Conservation (phyloP, 140 eudicot species). For the Flaveria floridana region DNA sequence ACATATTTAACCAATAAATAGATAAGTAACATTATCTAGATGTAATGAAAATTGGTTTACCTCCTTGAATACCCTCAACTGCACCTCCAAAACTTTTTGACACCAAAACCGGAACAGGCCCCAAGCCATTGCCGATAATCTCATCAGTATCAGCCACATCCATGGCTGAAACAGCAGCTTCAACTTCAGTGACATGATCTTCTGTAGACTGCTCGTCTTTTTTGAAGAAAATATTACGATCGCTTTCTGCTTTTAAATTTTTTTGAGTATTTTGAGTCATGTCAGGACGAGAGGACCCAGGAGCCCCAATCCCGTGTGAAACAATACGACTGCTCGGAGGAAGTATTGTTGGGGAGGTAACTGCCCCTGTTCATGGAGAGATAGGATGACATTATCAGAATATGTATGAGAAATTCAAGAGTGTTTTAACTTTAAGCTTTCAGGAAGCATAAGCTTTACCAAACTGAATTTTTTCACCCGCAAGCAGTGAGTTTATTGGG, state of each 20-base stretch:
- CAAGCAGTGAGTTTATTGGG: slow-evolving; percentile 86
- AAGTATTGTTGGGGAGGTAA: slow-evolving; percentile 83
- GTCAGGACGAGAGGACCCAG: slow-evolving; percentile 60
- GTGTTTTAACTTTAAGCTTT: background rate
- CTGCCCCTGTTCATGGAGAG: slow-evolving; percentile 66
- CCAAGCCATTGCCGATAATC: slow-evolving; percentile 45
- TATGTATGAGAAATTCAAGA: background rate
- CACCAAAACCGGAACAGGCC: slow-evolving; percentile 44
- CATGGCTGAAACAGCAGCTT: slow-evolving; percentile 79
- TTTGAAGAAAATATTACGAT: slow-evolving; percentile 41
- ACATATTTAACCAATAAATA: background rate
- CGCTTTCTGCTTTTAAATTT: slow-evolving; percentile 42
- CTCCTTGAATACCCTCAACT: slow-evolving; percentile 47
- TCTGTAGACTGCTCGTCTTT: slow-evolving; percentile 50
- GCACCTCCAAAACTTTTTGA: slow-evolving; percentile 46
- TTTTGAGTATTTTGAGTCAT: slow-evolving; percentile 34
- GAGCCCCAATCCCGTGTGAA: slow-evolving; percentile 71
- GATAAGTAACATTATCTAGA: background rate
- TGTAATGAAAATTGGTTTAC: slow-evolving; percentile 22
- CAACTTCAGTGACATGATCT: slow-evolving; percentile 74
- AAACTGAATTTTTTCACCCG: slow-evolving; percentile 96
- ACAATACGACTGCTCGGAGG: slow-evolving; percentile 63
- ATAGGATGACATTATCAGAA: slow-evolving; percentile 16
- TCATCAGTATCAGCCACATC: slow-evolving; percentile 77
- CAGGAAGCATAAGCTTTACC: slow-evolving; percentile 48